A percentile compares a stretch with the other conserved stretches of the same genome.
Evolutionary conservation across 208 protist species (phyloP).

Genomic region (Trypanosoma boissoni): DNA sequence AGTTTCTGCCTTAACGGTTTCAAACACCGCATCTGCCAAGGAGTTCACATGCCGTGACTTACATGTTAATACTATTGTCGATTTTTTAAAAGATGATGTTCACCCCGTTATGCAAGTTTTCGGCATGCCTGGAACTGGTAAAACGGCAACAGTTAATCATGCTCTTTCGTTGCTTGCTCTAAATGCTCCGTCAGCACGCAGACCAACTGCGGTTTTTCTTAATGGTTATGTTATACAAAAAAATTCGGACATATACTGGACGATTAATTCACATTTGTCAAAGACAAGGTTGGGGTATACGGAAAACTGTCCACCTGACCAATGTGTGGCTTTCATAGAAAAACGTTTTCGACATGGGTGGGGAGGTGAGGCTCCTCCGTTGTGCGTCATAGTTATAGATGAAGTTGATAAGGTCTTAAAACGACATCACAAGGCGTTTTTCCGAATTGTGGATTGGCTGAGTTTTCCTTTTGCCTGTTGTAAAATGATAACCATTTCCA

Average conservation of each 20-base stretch:
- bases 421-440: slow-evolving; percentile 76
- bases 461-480: slow-evolving; percentile 73
- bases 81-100: slow-evolving; percentile 63
- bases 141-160: slow-evolving; percentile 81
- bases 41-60: slow-evolving; percentile 75
- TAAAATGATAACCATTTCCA: slow-evolving; percentile 88
- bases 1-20: slow-evolving; percentile 68
- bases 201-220: slow-evolving; percentile 81
- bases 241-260: slow-evolving; percentile 84
- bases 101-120: slow-evolving; percentile 87
- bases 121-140: slow-evolving; percentile 90
- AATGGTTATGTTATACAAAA: slow-evolving; percentile 91
- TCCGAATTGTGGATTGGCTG: slow-evolving; percentile 87
- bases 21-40: slow-evolving; percentile 46
- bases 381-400: slow-evolving; percentile 89
- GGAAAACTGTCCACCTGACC: slow-evolving; percentile 52
- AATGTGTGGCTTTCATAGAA: slow-evolving; percentile 75
- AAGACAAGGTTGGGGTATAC: slow-evolving; percentile 47
- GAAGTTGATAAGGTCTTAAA: slow-evolving; percentile 87
- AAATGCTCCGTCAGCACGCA: slow-evolving; percentile 17
- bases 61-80: slow-evolving; percentile 55
- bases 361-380: slow-evolving; percentile 24
- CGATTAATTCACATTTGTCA: slow-evolving; percentile 70
- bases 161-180: slow-evolving; percentile 54
- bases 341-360: slow-evolving; percentile 76